phyloP scores from a whole-genome alignment of 805 yeast genomes.

The Candida chilensis region DNA sequence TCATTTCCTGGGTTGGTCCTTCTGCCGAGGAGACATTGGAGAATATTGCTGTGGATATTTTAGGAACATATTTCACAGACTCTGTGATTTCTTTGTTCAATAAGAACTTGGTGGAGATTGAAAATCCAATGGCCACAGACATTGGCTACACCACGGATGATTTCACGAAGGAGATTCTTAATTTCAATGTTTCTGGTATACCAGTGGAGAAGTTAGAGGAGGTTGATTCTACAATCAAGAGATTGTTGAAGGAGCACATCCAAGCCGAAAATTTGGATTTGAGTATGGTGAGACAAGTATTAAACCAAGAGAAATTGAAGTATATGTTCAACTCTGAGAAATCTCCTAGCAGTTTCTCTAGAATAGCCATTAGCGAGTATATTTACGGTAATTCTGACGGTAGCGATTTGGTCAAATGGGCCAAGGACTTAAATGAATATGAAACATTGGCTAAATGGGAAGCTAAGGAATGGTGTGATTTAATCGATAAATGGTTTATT shows the following conservation, averaged over 20 bases:
- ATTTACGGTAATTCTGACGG: constrained; percentile 67
- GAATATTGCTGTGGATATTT: constrained; percentile 61
- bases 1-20: constrained; percentile 81
- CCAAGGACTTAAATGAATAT: constrained; percentile 50
- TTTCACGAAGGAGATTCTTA: constrained; percentile 51
- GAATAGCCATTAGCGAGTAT: constrained; percentile 68
- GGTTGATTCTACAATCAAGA: constrained; percentile 42
- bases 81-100: constrained; percentile 71
- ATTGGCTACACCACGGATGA: constrained; percentile 68
- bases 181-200: constrained; percentile 57
- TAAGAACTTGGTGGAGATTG: constrained; percentile 67
- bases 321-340: constrained; percentile 55
- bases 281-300: constrained; percentile 53
- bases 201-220: constrained; percentile 55
- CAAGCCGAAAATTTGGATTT: constrained; percentile 47
- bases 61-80: constrained; percentile 69
- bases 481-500: constrained; percentile 45
- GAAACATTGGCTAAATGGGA: constrained; percentile 53
- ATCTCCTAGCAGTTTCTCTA: constrained; percentile 50
- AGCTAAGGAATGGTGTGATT: constrained; percentile 53
- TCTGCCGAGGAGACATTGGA: constrained; percentile 36
- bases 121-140: constrained; percentile 72
- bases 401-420: constrained; percentile 43
- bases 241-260: constrained; percentile 45
- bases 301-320: constrained; percentile 57